Conservation (phyloP, 768 basidiomycete genomes). For the Suillus decipiens region DNA sequence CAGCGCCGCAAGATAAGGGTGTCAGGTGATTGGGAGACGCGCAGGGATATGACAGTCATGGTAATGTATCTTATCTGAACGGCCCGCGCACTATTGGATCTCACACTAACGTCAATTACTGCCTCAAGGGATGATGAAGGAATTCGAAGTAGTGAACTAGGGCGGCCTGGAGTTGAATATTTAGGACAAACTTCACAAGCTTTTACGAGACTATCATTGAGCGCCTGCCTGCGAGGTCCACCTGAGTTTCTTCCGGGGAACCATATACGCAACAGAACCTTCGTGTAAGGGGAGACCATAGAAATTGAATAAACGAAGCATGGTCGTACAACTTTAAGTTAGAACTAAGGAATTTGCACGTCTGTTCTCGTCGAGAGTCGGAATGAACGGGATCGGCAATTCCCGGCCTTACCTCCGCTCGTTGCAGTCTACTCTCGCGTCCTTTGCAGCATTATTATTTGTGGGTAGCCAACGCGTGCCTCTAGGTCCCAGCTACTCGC, state of each 20-base stretch:
- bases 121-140: neutral
- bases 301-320: neutral
- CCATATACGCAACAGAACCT: neutral
- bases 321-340: neutral
- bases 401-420: slow-evolving; percentile 25
- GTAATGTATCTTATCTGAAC: neutral
- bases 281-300: neutral
- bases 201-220: neutral
- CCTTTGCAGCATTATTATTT: slow-evolving; percentile 11
- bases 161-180: too few species aligned
- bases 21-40: slow-evolving; percentile 1
- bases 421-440: slow-evolving; percentile 17
- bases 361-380: slow-evolving; percentile 15
- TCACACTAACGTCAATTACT: neutral
- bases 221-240: neutral
- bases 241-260: neutral
- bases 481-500: slow-evolving; percentile 3
- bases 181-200: neutral
- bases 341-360: neutral
- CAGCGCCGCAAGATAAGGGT: slow-evolving; percentile 2
- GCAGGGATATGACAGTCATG: neutral
- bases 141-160: neutral
- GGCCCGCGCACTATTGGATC: too few species aligned
- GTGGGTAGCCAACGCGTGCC: slow-evolving; percentile 2
- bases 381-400: slow-evolving; percentile 26